Evolutionary conservation across 495 filamentous ascomycete genomes (phyloP), one percentile per base, ranked within the genome.

Genomic region (Penicillium cinerascens): DNA sequence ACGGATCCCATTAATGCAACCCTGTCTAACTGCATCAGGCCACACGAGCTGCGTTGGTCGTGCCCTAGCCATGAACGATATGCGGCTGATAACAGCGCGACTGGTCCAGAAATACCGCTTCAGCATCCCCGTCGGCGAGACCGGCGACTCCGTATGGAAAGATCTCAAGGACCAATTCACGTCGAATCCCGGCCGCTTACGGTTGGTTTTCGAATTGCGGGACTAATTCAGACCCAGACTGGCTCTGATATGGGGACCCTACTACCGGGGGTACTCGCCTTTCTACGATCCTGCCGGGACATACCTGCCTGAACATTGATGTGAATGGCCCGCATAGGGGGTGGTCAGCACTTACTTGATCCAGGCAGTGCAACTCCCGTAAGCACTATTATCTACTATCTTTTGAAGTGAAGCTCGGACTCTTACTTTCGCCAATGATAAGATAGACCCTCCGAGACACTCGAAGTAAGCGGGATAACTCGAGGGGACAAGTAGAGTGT

Each of bases 131-230:
- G 63, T 58, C 6, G 72, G 67, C 10, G 76, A 79, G 25, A 65
- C 63, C 25, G 75, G 74, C 0, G 56, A 54, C 15, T 49, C 21
- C 8, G 49, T 79, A 15, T 45, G 72, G 40, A 39, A 52, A 5
- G 65, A 75, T 16, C 53, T 67, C 46, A 65, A 44, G 41, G 77
- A 82, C 58, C 65, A 73, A 23, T 78, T 79, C 42, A 78, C 76
- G 0, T 54, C 63, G 21, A 58, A 53, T 10, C 61, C 64, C 6
- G 68, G 69, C 18, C 43, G 51, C 48, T 44, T 66, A 49, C 37
- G 58, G 22, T 42, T 67, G 51, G 37, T 60, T 17, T 66, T 68
- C 47, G 40, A 58, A 23, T 18, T 40, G 10, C 45, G 52, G 6
- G 46, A 50, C n/a, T 33, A 13, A 13, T 3, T 33, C 29, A 33